These are phyloP conservation scores for Phycomyces nitens DNA, from an alignment of 192 early-diverging fungal genomes.

Conservation along the genomic window DNA sequence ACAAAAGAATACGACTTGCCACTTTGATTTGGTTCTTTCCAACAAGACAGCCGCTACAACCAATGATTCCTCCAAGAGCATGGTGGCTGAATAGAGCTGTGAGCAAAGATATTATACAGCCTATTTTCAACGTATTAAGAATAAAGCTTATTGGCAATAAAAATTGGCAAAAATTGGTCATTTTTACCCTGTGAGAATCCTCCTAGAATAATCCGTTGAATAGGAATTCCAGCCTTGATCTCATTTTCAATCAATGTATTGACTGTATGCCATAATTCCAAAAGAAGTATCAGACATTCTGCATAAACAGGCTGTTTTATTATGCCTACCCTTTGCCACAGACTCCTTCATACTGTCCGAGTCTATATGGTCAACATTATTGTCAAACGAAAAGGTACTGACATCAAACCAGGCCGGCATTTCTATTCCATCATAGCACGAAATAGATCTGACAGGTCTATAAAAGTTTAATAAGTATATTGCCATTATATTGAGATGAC, in stretches of 20 bases:
- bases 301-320: background rate
- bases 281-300: background rate
- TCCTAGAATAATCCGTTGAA: slow-evolving; percentile 85
- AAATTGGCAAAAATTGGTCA: background rate
- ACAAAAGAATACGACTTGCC: too few species aligned
- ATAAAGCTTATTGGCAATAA: background rate
- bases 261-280: slow-evolving; percentile 27
- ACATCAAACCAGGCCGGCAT: slow-evolving; percentile 78
- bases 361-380: slow-evolving; percentile 59
- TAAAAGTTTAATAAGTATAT: background rate
- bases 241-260: slow-evolving; percentile 65
- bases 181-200: slow-evolving; percentile 84
- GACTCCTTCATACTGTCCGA: slow-evolving; percentile 65
- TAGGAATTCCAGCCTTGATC: slow-evolving; percentile 70
- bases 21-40: slow-evolving; percentile 42
- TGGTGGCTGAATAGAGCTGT: slow-evolving; percentile 63
- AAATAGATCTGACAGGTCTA: slow-evolving; percentile 53
- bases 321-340: slow-evolving; percentile 37
- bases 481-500: background rate
- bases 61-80: slow-evolving; percentile 64
- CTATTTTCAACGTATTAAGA: background rate
- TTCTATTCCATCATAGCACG: slow-evolving; percentile 68
- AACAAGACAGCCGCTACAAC: slow-evolving; percentile 80
- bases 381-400: slow-evolving; percentile 43
- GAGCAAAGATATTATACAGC: slow-evolving; percentile 64